Percentiles rank a stretch among this genome's conserved stretches.
These are phyloP conservation scores for Beauveria bassiana DNA, from an alignment of 2,329 filamentous ascomycete species.

Conservation along the genomic window DNA sequence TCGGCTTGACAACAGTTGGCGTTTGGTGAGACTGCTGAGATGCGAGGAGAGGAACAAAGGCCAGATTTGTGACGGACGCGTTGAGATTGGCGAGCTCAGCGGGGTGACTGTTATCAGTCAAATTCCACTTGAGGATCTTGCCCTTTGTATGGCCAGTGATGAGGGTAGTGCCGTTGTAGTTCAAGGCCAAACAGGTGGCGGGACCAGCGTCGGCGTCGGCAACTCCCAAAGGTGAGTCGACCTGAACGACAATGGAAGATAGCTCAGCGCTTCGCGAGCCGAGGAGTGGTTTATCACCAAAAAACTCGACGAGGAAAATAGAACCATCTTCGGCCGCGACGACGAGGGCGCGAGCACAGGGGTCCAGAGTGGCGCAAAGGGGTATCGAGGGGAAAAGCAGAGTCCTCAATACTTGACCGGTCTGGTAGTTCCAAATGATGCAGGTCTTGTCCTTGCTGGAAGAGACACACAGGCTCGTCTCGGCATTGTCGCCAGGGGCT, in stretches of 20 bases:
- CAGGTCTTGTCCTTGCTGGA: conserved; percentile 80
- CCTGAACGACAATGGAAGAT: conserved; percentile 50
- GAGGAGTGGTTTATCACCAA: conserved; percentile 48
- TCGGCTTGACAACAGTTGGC: conserved; percentile 71
- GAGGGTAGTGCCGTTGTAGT: conserved; percentile 73
- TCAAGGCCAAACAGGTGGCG: conserved; percentile 61
- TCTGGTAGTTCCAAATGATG: conserved; percentile 87
- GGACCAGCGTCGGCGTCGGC: conserved; percentile 57
- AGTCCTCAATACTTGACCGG: conserved; percentile 68
- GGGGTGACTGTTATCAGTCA: conserved; percentile 60
- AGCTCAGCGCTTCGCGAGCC: conserved; percentile 42
- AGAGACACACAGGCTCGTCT: conserved; percentile 77
- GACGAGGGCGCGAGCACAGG: conserved; percentile 75
- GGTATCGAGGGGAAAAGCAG: conserved; percentile 71
- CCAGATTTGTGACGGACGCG: conserved; percentile 73
- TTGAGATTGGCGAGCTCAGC: conserved; percentile 65
- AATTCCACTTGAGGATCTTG: conserved; percentile 73
- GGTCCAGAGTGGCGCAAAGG: conserved; percentile 67
- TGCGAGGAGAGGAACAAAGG: conserved; percentile 56
- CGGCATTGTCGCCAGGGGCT: conserved; percentile 58
- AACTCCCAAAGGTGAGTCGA: conserved; percentile 45
- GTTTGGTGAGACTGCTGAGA: conserved; percentile 33
- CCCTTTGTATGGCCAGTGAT: conserved; percentile 77
- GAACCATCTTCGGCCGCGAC: conserved; percentile 73
- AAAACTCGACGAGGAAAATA: conserved; percentile 71